These are phyloP conservation scores for Penicillium sp. DNA, from an alignment of 2,329 filamentous ascomycete genomes.

Conservation along the genomic window DNA sequence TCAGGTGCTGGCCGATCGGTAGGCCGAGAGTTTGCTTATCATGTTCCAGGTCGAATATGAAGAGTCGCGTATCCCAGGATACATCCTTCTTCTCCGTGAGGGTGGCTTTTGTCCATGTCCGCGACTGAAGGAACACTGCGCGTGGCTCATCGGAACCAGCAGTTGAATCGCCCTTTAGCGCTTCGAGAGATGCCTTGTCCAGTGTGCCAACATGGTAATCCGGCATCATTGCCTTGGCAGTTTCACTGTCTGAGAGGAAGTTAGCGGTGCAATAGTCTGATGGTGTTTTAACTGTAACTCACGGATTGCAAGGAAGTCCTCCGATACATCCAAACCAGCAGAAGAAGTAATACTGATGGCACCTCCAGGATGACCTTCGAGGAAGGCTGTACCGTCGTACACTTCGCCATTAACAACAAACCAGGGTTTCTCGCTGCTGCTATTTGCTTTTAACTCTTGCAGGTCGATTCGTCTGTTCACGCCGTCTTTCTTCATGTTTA, in stretches of 20 bases:
- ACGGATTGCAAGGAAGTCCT: constrained; percentile 92
- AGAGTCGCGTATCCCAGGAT: constrained; percentile 76
- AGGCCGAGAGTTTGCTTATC: constrained; percentile 68
- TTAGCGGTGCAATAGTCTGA: constrained; percentile 24
- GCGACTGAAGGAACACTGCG: constrained; percentile 66
- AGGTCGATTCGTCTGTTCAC: constrained; percentile 63
- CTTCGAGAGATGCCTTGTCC: constrained; percentile 56
- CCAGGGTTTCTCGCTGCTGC: constrained; percentile 67
- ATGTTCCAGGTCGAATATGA: constrained; percentile 76
- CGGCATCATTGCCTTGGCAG: constrained; percentile 85
- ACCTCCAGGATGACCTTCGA: constrained; percentile 81
- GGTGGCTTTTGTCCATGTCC: constrained; percentile 69
- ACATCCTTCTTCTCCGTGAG: constrained; percentile 67
- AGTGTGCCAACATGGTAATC: constrained; percentile 80
- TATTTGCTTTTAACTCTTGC: constrained; percentile 69
- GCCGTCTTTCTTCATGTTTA: constrained; percentile 72
- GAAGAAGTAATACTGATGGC: constrained; percentile 78
- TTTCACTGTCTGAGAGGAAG: constrained; percentile 72
- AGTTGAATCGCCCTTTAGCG: constrained; percentile 50
- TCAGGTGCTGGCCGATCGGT: constrained; percentile 80
- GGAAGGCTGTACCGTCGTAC: constrained; percentile 77
- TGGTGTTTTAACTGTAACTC: constrained; percentile 42
- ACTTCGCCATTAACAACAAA: constrained; percentile 87
- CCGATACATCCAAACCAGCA: constrained; percentile 76
- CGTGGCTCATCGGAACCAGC: constrained; percentile 48